Percentiles rank a stretch among this genome's conserved stretches.
Conservation (phyloP, 106 monocot genomes). For the Allium sativum region DNA sequence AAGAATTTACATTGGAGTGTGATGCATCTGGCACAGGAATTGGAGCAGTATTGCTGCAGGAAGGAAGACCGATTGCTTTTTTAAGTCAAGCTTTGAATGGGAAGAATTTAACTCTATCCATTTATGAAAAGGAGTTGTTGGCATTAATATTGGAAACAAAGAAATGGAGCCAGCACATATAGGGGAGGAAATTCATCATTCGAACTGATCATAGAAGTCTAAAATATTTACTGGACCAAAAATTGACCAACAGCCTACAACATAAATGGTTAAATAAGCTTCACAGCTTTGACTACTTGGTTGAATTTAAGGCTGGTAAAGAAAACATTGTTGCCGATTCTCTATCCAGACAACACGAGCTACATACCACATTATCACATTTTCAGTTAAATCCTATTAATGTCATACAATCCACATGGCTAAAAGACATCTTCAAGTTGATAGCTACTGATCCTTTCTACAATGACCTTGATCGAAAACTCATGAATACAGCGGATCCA, state of each 20-base stretch:
- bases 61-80: background rate
- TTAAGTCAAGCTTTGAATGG: background rate
- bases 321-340: background rate
- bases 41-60: background rate
- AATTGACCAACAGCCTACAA: background rate
- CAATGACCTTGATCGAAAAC: no score
- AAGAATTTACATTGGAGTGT: background rate
- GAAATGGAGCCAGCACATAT: background rate
- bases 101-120: background rate
- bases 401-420: background rate
- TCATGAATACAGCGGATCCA: background rate
- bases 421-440: no score
- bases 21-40: background rate
- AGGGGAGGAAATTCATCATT: background rate
- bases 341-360: background rate
- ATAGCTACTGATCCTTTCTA: background rate
- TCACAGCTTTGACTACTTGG: background rate
- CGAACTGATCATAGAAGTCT: slow-evolving; percentile 2
- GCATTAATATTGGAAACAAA: background rate
- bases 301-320: background rate
- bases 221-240: slow-evolving; percentile 9
- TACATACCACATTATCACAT: background rate
- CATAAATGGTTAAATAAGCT: no score
- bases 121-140: background rate
- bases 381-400: background rate